Percentiles rank a stretch among this genome's conserved stretches.
Evolutionary conservation across 1,139 yeast species (phyloP).

Genomic region (Candida buenavistaensis): DNA sequence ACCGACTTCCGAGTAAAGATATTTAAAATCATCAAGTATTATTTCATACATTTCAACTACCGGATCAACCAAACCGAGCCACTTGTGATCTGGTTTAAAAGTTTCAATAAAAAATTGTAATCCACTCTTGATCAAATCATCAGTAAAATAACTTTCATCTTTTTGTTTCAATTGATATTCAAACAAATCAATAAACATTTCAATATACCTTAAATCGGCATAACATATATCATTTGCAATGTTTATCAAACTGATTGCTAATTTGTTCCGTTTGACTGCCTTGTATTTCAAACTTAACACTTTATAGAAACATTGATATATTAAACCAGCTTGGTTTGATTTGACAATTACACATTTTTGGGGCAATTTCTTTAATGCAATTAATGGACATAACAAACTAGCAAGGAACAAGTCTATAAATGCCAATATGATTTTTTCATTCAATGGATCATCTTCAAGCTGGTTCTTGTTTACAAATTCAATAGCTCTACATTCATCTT

Average conservation of each 20-base stretch:
- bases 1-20: constrained; percentile 14
- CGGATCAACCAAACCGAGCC: constrained; percentile 9
- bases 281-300: constrained; percentile 9
- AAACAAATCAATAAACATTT: constrained; percentile 22
- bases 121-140: constrained; percentile 26
- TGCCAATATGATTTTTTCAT: constrained; percentile 17
- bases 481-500: constrained; percentile 20
- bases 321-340: constrained; percentile 2
- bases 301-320: constrained; percentile 7
- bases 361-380: constrained; percentile 10
- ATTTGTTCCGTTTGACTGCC: constrained; percentile 7
- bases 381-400: constrained; percentile 18
- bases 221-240: constrained; percentile 33
- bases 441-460: constrained; percentile 9
- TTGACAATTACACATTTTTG: neutral
- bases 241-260: constrained; percentile 32
- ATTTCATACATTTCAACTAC: constrained; percentile 5
- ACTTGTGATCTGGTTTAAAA: constrained; percentile 16
- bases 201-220: constrained; percentile 23
- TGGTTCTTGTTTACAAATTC: constrained; percentile 13
- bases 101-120: constrained; percentile 25
- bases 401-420: constrained; percentile 19
- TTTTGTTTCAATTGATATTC: constrained; percentile 15
- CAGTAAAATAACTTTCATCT: constrained; percentile 14
- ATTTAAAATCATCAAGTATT: constrained; percentile 17